phyloP scores from a whole-genome alignment of 169 alveolate genomes.

The Eimeria praecox region DNA sequence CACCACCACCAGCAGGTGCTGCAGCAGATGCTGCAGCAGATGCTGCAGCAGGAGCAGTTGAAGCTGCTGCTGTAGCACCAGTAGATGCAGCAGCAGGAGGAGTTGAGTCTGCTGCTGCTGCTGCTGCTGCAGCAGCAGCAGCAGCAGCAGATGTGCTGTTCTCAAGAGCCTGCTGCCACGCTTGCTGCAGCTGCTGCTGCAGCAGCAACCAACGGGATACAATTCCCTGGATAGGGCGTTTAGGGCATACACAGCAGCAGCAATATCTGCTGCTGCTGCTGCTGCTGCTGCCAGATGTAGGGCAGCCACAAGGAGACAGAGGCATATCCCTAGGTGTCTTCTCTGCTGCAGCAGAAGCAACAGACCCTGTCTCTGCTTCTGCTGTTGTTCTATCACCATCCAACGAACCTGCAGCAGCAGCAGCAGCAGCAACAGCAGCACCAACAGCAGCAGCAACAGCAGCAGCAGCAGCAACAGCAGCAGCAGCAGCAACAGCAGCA shows the following conservation, averaged over 20 bases:
- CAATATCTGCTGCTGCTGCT: conserved; percentile 37
- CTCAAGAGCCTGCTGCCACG: conserved; percentile 45
- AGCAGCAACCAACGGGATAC: conserved; percentile 45
- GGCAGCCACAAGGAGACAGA: conserved; percentile 56
- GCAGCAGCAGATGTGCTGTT: not conserved
- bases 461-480: not conserved
- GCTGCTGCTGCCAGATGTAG: conserved; percentile 36
- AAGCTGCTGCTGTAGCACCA: not conserved
- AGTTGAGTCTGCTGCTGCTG: too few relatives aligned
- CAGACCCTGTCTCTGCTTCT: not conserved
- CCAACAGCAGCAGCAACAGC: conserved; percentile 2
- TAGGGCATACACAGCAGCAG: conserved; percentile 64
- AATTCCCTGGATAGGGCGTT: not conserved
- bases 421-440: conserved; percentile 17
- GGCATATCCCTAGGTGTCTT: not conserved
- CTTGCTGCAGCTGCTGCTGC: conserved; percentile 57
- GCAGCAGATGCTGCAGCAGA: conserved; percentile 43
- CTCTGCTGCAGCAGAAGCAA: not conserved
- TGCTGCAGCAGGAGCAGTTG: conserved; percentile 57
- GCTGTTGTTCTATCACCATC: conserved; percentile 12
- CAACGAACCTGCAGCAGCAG: not conserved
- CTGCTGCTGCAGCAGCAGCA: not conserved
- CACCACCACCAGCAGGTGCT: not conserved
- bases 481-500: conserved; percentile 17
- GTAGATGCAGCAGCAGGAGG: not conserved